phyloP scores from a whole-genome alignment of 768 basidiomycete genomes.

The Rhodosporidiobolus odoratus region DNA sequence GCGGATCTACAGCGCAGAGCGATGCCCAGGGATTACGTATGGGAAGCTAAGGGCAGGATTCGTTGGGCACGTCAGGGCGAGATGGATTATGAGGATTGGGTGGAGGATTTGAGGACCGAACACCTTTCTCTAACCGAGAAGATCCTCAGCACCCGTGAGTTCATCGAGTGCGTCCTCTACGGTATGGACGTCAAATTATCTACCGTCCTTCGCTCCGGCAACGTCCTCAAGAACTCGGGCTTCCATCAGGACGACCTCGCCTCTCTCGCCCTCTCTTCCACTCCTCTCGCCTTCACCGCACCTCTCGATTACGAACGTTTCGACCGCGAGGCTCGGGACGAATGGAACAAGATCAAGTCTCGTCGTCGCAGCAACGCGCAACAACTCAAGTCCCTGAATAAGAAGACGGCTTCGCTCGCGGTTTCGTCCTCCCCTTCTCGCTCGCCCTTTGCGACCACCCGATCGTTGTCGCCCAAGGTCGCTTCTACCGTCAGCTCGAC shows the following conservation, averaged over 20 bases:
- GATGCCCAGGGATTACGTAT: slow-evolving; percentile 3
- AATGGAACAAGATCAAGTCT: not conserved
- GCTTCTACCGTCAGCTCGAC: no score
- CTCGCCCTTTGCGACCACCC: no score
- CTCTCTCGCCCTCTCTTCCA: not conserved
- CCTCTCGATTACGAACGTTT: not conserved
- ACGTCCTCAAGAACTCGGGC: not conserved
- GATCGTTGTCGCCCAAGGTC: no score
- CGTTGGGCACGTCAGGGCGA: not conserved
- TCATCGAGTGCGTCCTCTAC: slow-evolving; percentile 6
- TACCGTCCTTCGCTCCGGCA: not conserved
- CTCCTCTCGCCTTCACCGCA: not conserved
- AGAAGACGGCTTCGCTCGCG: not conserved
- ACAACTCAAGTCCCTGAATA: not conserved
- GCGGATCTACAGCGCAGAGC: not conserved
- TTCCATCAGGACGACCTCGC: not conserved
- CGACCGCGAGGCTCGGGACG: not conserved
- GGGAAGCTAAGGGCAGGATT: slow-evolving; percentile 1
- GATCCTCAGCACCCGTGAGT: not conserved
- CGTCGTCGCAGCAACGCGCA: not conserved
- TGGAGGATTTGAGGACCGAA: not conserved
- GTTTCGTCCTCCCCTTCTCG: no score
- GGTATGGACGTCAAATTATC: slow-evolving; percentile 4
- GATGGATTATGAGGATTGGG: not conserved
- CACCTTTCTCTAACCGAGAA: not conserved